Evolutionary conservation across 805 yeast species (phyloP), one percentile per base, ranked within the genome.

Genomic region (Scheffersomyces lignosus): DNA sequence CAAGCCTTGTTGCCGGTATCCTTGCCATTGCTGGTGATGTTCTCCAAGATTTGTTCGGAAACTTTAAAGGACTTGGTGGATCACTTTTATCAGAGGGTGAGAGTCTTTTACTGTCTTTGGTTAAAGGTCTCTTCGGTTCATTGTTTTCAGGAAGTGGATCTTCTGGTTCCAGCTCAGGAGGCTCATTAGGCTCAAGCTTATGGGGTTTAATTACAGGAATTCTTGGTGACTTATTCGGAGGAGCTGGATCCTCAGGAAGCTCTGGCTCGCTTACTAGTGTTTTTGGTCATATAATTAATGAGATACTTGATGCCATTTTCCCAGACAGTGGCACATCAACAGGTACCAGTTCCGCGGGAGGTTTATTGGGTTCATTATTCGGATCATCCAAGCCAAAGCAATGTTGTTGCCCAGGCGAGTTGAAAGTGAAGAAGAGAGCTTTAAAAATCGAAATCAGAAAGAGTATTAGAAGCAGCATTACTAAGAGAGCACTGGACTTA

Each of bases 351-450:
- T 16, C 37, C 17, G 18, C 38, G 32, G 28, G 28, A 12, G 33
- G 30, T 31, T 40, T 29, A 28, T 41, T 28, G 5, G 22, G 36
- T 12, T 29, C 32, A 5, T 36, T 30, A 6, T 36, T 35, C 17
- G 39, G 40, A 12, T 20, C 40, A 14, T 28, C 37, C 8, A n/a
- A n/a, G n/a, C 41, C 38, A 27, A 41, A 41, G 36, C 41, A 42
- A 27, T 58, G 64, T 40, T 61, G 66, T 39, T 58, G 62, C 36
- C 44, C 55, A 3, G 31, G 48, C 8, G 41, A 36, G 23, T 42
- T 42, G 15, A 26, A n/a, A 27, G 47, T 48, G 15, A 38, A 44
- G 40, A 58, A 51, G 51, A 54, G 64, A 50, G 53, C 52, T 13
- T 42, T 58, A 38, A 50, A 39, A 33, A 45, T 40, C 27, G 46